Percentiles rank a stretch among this genome's conserved stretches.
These are phyloP conservation scores for Sugiyamaella smithiae DNA, from an alignment of 805 yeast species.

Conservation along the genomic window DNA sequence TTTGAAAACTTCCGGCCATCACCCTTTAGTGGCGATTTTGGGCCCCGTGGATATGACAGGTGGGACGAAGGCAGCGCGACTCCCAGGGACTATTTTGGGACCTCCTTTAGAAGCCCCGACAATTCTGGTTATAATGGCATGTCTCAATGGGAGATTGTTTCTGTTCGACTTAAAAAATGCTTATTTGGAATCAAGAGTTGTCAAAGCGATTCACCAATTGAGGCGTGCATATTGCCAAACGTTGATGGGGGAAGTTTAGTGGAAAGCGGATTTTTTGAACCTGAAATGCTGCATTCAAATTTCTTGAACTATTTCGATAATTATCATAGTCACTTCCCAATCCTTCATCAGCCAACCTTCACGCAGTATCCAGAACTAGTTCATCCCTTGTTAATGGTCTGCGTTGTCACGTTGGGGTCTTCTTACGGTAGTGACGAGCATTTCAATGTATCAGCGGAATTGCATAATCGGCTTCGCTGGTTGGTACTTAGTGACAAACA, in stretches of 20 bases:
- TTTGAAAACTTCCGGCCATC: not conserved
- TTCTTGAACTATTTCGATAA: slow-evolving; percentile 27
- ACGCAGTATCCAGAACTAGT: slow-evolving; percentile 23
- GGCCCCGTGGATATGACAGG: not conserved
- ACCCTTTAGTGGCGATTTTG: not conserved
- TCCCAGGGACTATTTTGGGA: slow-evolving; percentile 3
- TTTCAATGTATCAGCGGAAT: slow-evolving; percentile 24
- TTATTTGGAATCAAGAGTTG: slow-evolving; percentile 19
- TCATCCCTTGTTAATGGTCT: slow-evolving; percentile 27
- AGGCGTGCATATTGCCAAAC: slow-evolving; percentile 18
- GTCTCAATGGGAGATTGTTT: not conserved
- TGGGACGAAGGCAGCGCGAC: not conserved
- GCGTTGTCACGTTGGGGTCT: slow-evolving; percentile 29
- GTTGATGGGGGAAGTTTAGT: slow-evolving; percentile 15
- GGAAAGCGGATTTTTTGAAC: slow-evolving; percentile 22
- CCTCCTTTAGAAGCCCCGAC: not conserved
- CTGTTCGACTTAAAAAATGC: slow-evolving; percentile 13
- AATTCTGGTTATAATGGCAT: not conserved
- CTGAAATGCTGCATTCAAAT: slow-evolving; percentile 21
- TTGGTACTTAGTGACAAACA: slow-evolving; percentile 28
- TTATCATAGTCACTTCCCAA: slow-evolving; percentile 32
- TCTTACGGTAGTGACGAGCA: slow-evolving; percentile 25
- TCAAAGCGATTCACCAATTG: slow-evolving; percentile 21
- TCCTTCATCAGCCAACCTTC: slow-evolving; percentile 27
- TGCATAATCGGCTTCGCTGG: slow-evolving; percentile 29